Base-by-base conservation (phyloP, 805 yeast species). In the Nakazawaea ishiwadae region DNA sequence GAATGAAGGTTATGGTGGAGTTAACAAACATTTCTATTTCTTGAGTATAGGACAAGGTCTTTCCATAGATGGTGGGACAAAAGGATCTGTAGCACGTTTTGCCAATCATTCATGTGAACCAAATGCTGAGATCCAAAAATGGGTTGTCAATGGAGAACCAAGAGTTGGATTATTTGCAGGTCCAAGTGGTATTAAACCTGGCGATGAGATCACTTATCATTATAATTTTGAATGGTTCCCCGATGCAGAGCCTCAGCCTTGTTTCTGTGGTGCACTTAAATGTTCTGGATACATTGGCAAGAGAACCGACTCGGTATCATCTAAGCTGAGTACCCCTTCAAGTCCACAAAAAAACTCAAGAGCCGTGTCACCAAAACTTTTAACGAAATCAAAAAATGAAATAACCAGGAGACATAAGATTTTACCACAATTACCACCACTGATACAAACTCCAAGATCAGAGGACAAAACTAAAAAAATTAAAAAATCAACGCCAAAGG, bases 61-160 rank as follows among this genome's bases (percentile, higher is more conserved):
- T 15, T 66, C 69, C 16, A 67, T 73, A 39, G 76, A 71, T 50
- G 62, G 69, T 29, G 69, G 70, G 10, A 58, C 50, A 12, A 56
- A 64, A 36, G 78, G 79, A 0, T 69, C 75, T 4, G 62, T 63
- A 20, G 78, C 78, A 1, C 53, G 77, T 29, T 73, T 69, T 52
- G 74, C 68, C 21, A 73, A 72, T 51, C 79, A 73, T 47, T 69
- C 75, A 12, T 69, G 75, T 50, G 51, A 53, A 38, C 77, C 78
- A 36, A 73, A 73, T 42, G 59, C 69, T 18, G 66, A 62, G 35
- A 71, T 73, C 60, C 72, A 73, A 52, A 68, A 69, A 46, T 73
- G 77, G 76, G 58, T 56, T 14, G 73, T 69, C 27, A 56, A 66
- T 37, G 68, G 61, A n/a, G 60, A 55, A 43, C 74, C 77, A 4